Base-by-base conservation (phyloP, 345 rosid genomes). In the Acer saccharum region DNA sequence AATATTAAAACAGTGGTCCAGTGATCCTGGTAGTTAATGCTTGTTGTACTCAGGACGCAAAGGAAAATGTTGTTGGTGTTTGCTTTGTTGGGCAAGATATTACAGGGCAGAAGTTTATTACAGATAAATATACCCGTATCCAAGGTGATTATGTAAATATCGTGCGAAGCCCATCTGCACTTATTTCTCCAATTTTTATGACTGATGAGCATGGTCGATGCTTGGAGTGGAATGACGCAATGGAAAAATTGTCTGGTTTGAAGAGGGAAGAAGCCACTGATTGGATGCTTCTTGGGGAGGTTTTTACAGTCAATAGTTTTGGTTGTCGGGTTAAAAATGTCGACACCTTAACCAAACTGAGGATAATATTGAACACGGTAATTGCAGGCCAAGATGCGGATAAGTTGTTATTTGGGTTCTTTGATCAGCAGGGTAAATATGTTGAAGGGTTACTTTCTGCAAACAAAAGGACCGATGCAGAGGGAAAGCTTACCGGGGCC, bases 81-180 rank as follows among this genome's bases (percentile, higher is more conserved):
- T 94, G 98, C 86, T 92, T 94, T 66, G 83, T 91, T 67, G 98
- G 90, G 71, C 97, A 94, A 86, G 98, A 94, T 83, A 77, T 91
- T 64, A 92, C 94, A 0, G 88, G 88, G 21, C 90, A 94, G 68
- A 94, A 85, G 79, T 57, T 73, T 78, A 81, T 87, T 66, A 81
- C 72, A 73, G 91, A 91, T 80, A 92, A 86, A 69, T 92, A 85
- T 68, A 86, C 86, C 76, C 85, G 87, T 13, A 67, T 94, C 64
- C 90, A 89, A 77, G 93, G 97, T 69, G 98, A 94, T 77, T 92
- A 89, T 74, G 86, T 82, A 71, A 91, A 89, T 57, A 92, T 94
- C 54, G 78, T 94, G 81, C 83, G 87, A 78, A 92, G 82, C 70
- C 93, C 93, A 20, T 88, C 89, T 48, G 84, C 89, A 65, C 92